A percentile compares a stretch with the other conserved stretches of the same genome.
phyloP scores from a whole-genome alignment of 164 flowering plant genomes.

The Chimonanthus praecox region DNA sequence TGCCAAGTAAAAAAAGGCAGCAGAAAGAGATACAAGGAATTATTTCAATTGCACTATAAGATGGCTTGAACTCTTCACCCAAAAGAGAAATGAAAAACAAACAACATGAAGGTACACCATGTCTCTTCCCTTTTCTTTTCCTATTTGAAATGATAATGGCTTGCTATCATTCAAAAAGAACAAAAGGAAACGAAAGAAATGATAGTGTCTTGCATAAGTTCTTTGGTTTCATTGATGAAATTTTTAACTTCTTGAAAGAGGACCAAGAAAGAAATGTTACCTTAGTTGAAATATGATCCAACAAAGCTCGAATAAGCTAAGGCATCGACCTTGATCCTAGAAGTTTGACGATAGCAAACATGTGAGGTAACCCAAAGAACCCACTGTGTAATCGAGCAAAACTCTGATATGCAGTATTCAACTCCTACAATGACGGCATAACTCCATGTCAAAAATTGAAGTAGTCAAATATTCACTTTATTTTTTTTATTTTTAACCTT shows the following conservation, averaged over 20 bases:
- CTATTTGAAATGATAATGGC: too few relatives aligned
- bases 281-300: constrained; percentile 89
- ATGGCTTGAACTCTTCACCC: too few relatives aligned
- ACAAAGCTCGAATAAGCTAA: constrained; percentile 91
- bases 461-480: not conserved
- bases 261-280: constrained; percentile 22
- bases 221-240: too few relatives aligned
- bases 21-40: too few relatives aligned
- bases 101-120: not conserved
- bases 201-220: too few relatives aligned
- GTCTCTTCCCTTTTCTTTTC: too few relatives aligned
- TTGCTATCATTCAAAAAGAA: too few relatives aligned
- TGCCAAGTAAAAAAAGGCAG: too few relatives aligned
- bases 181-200: too few relatives aligned
- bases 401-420: constrained; percentile 91
- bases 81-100: not conserved
- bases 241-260: too few relatives aligned
- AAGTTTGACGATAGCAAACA: constrained; percentile 72
- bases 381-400: constrained; percentile 83
- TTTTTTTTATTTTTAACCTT: too few relatives aligned
- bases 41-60: too few relatives aligned
- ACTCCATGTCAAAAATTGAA: not conserved
- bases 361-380: constrained; percentile 91
- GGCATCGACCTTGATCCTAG: constrained; percentile 95
- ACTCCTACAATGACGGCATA: constrained; percentile 44